phyloP scores from a whole-genome alignment of 2,329 filamentous ascomycete genomes.

The Fusarium graminum region DNA sequence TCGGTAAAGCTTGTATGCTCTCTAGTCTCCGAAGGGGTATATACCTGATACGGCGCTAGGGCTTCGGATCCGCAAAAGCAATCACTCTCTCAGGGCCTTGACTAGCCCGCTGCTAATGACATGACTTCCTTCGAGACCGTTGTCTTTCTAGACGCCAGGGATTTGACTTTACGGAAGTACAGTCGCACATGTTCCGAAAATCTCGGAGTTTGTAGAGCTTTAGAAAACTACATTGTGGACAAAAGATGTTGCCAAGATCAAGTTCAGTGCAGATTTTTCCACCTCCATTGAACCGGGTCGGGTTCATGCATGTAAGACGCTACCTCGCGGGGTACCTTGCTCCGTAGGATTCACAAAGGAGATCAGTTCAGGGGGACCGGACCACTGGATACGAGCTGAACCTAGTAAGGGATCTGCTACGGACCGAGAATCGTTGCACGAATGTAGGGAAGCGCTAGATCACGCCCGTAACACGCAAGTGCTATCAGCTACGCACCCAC shows the following conservation, averaged over 20 bases:
- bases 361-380: not conserved
- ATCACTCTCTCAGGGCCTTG: slow-evolving; percentile 1
- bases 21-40: too few relatives aligned
- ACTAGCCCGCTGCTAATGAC: not conserved
- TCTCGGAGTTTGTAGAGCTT: too few relatives aligned
- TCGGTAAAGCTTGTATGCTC: too few relatives aligned
- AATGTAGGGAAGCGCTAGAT: too few relatives aligned
- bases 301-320: not conserved
- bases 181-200: fast-evolving
- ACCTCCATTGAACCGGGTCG: not conserved
- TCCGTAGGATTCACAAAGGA: not conserved
- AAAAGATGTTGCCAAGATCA: not conserved
- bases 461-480: not conserved
- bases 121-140: not conserved
- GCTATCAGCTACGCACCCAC: not conserved
- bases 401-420: slow-evolving; percentile 21
- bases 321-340: slow-evolving; percentile 10
- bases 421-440: too few relatives aligned
- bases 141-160: not conserved
- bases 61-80: slow-evolving; percentile 38
- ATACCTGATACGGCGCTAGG: not conserved
- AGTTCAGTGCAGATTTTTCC: not conserved
- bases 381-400: slow-evolving; percentile 7
- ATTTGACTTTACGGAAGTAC: not conserved
- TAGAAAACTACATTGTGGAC: too few relatives aligned